These are phyloP conservation scores for Ceriops tagal DNA, from an alignment of 345 rosid species.

Conservation along the genomic window DNA sequence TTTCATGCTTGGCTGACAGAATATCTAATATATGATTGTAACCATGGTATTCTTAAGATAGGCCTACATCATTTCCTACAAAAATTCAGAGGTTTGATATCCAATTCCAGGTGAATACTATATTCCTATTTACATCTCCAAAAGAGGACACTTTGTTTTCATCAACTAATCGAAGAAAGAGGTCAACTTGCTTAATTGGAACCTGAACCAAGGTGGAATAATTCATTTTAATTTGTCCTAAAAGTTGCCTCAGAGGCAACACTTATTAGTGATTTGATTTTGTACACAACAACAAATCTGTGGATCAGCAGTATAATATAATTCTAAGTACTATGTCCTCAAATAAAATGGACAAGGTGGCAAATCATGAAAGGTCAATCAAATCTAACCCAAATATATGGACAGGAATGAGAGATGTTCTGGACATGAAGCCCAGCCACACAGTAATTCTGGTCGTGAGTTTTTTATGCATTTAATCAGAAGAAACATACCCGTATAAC, in stretches of 20 bases:
- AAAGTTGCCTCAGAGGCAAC: neutral
- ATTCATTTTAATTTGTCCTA: neutral
- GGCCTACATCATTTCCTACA: neutral
- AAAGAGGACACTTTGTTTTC: too few relatives aligned
- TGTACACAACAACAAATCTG: neutral
- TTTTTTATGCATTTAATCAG: neutral
- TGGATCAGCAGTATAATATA: neutral
- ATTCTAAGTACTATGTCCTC: neutral
- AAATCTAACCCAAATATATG: too few relatives aligned
- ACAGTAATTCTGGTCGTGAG: too few relatives aligned
- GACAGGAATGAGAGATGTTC: too few relatives aligned
- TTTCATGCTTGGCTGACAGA: too few relatives aligned
- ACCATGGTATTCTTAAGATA: too few relatives aligned
- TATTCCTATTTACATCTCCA: too few relatives aligned
- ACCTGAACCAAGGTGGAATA: neutral
- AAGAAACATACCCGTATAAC: conserved; percentile 65
- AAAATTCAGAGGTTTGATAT: neutral
- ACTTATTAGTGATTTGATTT: neutral
- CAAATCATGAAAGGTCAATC: neutral
- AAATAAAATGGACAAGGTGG: neutral
- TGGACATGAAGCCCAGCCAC: too few relatives aligned
- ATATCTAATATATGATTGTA: too few relatives aligned
- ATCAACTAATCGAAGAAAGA: too few relatives aligned
- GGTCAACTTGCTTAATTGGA: too few relatives aligned
- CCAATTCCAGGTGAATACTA: too few relatives aligned